Percentiles rank a stretch among this genome's conserved stretches.
phyloP scores from a whole-genome alignment of 192 early-diverging fungal genomes.

The Dissophora globulifera region DNA sequence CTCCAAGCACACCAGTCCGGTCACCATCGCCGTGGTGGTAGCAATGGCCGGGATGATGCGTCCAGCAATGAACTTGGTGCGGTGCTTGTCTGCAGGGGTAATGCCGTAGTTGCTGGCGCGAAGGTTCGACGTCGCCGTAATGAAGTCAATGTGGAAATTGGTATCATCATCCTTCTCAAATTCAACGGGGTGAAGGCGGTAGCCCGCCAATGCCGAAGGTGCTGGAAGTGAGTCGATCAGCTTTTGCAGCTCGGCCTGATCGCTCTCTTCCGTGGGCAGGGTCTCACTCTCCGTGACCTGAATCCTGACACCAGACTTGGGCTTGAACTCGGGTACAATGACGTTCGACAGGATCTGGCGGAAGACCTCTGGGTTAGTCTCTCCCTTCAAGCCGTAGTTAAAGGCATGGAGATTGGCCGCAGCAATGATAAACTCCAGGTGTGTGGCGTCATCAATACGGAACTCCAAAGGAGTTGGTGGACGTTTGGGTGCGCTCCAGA shows the following conservation, averaged over 20 bases:
- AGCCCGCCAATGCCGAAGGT: slow-evolving; percentile 82
- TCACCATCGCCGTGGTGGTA: slow-evolving; percentile 95
- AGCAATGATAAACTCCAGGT: slow-evolving; percentile 91
- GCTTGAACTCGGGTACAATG: slow-evolving; percentile 84
- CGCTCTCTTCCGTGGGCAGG: slow-evolving; percentile 57
- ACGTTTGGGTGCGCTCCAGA: slow-evolving; percentile 98
- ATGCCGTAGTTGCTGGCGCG: slow-evolving; percentile 88
- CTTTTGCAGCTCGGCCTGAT: slow-evolving; percentile 70
- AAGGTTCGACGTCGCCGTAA: slow-evolving; percentile 97
- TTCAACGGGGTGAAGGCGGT: slow-evolving; percentile 89
- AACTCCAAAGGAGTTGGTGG: slow-evolving; percentile 87
- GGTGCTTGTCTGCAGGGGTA: slow-evolving; percentile 75
- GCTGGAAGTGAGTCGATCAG: slow-evolving; percentile 77
- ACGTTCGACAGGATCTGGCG: slow-evolving; percentile 66
- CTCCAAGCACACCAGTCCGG: slow-evolving; percentile 97
- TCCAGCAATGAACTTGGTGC: slow-evolving; percentile 90
- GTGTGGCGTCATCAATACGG: slow-evolving; percentile 78
- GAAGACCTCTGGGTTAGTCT: slow-evolving; percentile 79
- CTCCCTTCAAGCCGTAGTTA: slow-evolving; percentile 94
- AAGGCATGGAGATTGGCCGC: slow-evolving; percentile 95
- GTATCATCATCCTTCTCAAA: slow-evolving; percentile 99
- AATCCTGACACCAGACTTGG: slow-evolving; percentile 95
- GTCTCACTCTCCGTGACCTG: slow-evolving; percentile 92
- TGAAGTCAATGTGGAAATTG: slow-evolving; percentile 99
- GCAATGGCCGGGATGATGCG: slow-evolving; percentile 94